Base-by-base conservation (phyloP, 768 basidiomycete species). In the Lactifluus volemus region DNA sequence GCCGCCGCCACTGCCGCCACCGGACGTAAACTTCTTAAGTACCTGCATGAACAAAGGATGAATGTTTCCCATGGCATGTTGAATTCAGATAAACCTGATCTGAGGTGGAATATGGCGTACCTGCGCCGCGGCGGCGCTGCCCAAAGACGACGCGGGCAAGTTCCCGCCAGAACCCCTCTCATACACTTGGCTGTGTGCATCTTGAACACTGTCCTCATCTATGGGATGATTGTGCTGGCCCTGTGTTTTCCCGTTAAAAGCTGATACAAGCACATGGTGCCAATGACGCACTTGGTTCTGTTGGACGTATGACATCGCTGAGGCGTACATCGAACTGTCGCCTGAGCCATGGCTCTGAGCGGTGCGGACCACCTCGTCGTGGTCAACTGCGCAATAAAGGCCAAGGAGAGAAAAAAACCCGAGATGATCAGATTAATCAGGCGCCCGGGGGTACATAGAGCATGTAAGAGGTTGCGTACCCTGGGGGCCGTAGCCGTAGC, bases 61-160 rank as follows among this genome's bases (percentile, higher is more conserved):
- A n/a, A 2, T 21, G 9, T 42, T 56, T 38, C 10, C 30, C 34
- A 44, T 10, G 17, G 45, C 10, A n/a, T 45, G 1, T 6, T 15
- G 3, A 45, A 12, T 38, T 42, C 15, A 39, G 5, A 2, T 36
- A 14, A 6, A 12, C 32, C 25, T 9, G 17, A 38, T 21, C 36
- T n/a, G 15, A 9, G 14, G 10, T 5, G n/a, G 49, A 47, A 25
- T 25, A 25, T 1, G 25, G 63, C 72, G 59, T 60, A 84, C 86
- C 78, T 89, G 80, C 64, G 89, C 63, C 14, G 91, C 91, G 19
- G 91, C 91, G 29, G 91, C 91, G 60, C 85, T 79, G 19, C 90
- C 90, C 61, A 92, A 71, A 14, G 82, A 77, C 32, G 76, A 73
- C 2, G 90, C 88, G 62, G 76, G 78, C 68, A 92, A 63, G n/a